Evolutionary conservation across 768 basidiomycete species (phyloP).

Genomic region (Collybia nuda): DNA sequence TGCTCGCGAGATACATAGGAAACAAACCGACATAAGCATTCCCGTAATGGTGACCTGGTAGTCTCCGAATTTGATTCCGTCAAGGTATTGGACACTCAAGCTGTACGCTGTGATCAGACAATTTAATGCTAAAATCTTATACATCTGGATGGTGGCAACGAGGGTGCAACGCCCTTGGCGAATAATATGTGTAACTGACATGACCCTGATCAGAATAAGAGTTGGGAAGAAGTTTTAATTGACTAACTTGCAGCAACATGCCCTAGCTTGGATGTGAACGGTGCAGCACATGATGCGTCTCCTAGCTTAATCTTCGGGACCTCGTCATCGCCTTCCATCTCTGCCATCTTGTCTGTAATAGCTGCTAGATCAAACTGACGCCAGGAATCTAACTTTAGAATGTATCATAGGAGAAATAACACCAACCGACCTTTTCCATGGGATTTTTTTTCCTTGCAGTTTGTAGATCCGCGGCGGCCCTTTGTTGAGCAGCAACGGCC

Average conservation of each 20-base stretch:
- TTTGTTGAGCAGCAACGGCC: constrained; percentile 86
- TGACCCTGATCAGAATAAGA: not conserved
- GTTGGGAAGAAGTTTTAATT: not conserved
- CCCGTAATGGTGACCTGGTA: constrained; percentile 98
- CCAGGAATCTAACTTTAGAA: constrained; percentile 2
- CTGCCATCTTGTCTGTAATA: constrained; percentile 84
- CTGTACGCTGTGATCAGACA: constrained; percentile 99
- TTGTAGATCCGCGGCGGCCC: constrained; percentile 65
- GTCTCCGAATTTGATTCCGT: constrained; percentile 99
- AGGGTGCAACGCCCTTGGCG: constrained; percentile 98
- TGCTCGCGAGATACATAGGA: constrained; percentile 96
- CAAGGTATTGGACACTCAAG: constrained; percentile 94
- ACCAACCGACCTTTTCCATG: constrained; percentile 75
- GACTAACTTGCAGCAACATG: constrained; percentile 93
- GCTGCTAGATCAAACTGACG: constrained; percentile 34
- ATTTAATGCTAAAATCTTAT: constrained; percentile 97
- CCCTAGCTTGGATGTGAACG: constrained; percentile 97
- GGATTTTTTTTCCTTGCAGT: constrained; percentile 78
- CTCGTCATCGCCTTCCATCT: constrained; percentile 94
- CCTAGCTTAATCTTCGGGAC: constrained; percentile 98
- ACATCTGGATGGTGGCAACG: constrained; percentile 99
- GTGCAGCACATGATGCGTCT: constrained; percentile 98
- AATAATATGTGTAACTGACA: constrained; percentile 90
- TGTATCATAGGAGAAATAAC: not conserved
- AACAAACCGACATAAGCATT: constrained; percentile 97